Conservation (phyloP, 1,284 basidiomycete species). For the Inonotus hispidus region DNA sequence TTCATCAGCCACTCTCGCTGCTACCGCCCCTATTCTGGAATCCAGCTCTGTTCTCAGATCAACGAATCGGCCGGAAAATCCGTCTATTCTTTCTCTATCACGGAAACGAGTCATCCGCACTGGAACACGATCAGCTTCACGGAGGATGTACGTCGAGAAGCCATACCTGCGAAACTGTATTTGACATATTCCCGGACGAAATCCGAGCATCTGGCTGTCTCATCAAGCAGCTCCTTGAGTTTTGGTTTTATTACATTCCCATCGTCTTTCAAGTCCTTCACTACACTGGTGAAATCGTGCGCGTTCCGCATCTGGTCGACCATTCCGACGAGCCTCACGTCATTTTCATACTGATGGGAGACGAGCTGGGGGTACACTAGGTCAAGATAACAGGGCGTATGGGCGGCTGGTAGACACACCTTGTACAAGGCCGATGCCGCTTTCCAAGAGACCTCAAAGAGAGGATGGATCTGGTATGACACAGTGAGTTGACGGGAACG, state of each 20-base stretch:
- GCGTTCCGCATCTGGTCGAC: background rate
- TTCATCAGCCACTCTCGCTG: too few species aligned
- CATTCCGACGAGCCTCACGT: background rate
- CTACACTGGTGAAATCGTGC: too few species aligned
- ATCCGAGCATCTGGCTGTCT: too few species aligned
- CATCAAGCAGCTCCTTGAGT: too few species aligned
- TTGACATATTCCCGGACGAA: background rate
- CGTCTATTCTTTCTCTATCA: too few species aligned
- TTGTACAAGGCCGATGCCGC: background rate
- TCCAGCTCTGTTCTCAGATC: too few species aligned
- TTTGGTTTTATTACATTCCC: too few species aligned
- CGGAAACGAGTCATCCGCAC: too few species aligned
- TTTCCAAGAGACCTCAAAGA: background rate
- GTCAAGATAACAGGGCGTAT: background rate
- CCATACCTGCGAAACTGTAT: background rate
- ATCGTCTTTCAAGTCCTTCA: too few species aligned
- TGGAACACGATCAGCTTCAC: background rate
- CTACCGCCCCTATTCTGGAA: too few species aligned
- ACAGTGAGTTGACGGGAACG: background rate
- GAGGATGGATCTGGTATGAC: background rate
- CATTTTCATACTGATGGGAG: background rate
- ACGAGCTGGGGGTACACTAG: background rate
- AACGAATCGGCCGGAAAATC: too few species aligned
- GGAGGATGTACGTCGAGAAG: too few species aligned
- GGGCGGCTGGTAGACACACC: background rate